Evolutionary conservation across 257 asterid genomes (phyloP).

Genomic region (Paulownia fortunei): DNA sequence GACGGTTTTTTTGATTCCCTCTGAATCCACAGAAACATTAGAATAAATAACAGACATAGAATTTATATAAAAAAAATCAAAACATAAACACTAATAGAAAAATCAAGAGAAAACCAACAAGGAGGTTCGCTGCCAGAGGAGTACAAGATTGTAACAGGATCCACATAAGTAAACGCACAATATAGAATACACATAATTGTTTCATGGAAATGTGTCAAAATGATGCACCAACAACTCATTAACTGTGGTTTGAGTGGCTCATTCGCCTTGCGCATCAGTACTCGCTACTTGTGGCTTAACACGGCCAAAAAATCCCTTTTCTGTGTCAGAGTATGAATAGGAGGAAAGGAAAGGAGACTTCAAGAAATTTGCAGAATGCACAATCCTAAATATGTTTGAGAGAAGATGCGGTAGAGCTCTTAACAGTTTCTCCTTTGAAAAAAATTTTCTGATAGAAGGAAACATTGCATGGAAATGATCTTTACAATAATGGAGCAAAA

Average conservation of each 20-base stretch:
- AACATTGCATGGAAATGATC: not conserved
- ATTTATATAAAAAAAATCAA: not conserved
- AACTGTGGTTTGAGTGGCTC: too few species aligned
- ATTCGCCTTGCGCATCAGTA: constrained; percentile 27
- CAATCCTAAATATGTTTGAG: not conserved
- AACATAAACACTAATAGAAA: constrained; percentile 14
- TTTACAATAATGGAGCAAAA: not conserved
- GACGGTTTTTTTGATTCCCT: constrained; percentile 87
- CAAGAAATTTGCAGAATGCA: constrained; percentile 8
- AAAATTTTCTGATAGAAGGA: not conserved
- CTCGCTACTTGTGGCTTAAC: constrained; percentile 14
- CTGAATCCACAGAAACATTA: constrained; percentile 48
- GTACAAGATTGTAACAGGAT: constrained; percentile 23
- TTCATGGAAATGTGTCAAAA: too few species aligned
- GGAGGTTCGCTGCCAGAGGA: constrained; percentile 2
- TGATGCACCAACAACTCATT: too few species aligned
- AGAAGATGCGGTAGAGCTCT: constrained; percentile 16
- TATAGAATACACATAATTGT: not conserved
- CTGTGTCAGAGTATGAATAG: constrained; percentile 10
- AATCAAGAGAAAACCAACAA: constrained; percentile 23
- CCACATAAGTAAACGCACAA: constrained; percentile 20
- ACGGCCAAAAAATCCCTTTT: not conserved
- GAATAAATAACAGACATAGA: constrained; percentile 28
- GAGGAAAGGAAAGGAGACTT: not conserved
- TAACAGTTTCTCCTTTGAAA: not conserved